A percentile compares a stretch with the other conserved stretches of the same genome.
Conservation (phyloP, 805 yeast genomes). For the Candida methanosorbosa region DNA sequence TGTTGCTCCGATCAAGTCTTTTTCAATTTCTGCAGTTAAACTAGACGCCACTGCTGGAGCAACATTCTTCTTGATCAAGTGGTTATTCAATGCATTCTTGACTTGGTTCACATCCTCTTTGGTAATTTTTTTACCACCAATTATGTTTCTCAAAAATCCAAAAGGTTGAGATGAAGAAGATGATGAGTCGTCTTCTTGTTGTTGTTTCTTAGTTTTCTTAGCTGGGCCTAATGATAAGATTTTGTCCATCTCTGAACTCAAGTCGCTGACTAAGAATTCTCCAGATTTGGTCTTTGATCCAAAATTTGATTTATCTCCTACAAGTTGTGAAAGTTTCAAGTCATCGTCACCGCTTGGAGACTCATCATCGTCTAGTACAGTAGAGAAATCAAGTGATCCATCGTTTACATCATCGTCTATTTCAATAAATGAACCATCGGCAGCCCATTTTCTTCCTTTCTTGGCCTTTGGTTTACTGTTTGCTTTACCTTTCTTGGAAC, state of each 20-base stretch:
- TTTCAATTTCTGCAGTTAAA: constrained; percentile 61
- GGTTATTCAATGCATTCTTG: constrained; percentile 59
- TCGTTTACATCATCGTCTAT: constrained; percentile 27
- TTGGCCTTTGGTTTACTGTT: constrained; percentile 20
- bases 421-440: constrained; percentile 49
- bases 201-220: constrained; percentile 5
- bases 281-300: constrained; percentile 41
- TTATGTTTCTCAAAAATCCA: constrained; percentile 47
- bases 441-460: constrained; percentile 56
- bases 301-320: constrained; percentile 31
- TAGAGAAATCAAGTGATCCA: constrained; percentile 48
- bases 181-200: constrained; percentile 13
- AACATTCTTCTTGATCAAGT: constrained; percentile 76
- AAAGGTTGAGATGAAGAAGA: constrained; percentile 33
- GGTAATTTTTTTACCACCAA: constrained; percentile 64
- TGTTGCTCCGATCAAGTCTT: constrained; percentile 62
- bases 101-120: constrained; percentile 59
- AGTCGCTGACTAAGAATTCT: constrained; percentile 56
- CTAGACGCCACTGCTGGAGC: constrained; percentile 82
- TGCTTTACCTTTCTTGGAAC: constrained; percentile 3
- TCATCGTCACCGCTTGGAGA: constrained; percentile 6
- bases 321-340: constrained; percentile 18
- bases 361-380: no score
- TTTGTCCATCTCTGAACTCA: constrained; percentile 43
- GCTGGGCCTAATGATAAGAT: constrained; percentile 21